Evolutionary conservation across 805 yeast species (phyloP).

Genomic region (Clavispora fructus): DNA sequence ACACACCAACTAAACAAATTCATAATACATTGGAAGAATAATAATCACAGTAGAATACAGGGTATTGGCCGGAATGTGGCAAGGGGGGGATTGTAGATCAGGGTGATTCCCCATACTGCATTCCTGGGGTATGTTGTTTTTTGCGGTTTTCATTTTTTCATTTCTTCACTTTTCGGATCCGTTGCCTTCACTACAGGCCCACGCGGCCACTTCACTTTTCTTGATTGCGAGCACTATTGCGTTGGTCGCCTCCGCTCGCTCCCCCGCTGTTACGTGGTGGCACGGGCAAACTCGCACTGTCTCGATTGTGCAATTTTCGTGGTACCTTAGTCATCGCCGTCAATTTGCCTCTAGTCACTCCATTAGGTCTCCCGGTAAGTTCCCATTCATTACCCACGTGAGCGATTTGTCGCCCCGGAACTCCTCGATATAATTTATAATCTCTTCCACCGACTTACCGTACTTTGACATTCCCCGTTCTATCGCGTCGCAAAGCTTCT

Average conservation of each 20-base stretch:
- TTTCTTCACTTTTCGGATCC: no score
- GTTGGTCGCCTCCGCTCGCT: no score
- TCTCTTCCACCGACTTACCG: slow-evolving; percentile 36
- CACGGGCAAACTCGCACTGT: no score
- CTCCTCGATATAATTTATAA: slow-evolving; percentile 36
- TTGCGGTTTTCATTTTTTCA: no score
- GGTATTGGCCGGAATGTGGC: background rate
- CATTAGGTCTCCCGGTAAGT: slow-evolving; percentile 31
- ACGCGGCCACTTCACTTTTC: no score
- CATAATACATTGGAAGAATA: background rate
- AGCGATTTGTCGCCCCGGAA: slow-evolving; percentile 38
- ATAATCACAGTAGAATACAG: background rate
- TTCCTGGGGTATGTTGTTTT: no score
- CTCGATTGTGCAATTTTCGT: no score
- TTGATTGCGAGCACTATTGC: no score
- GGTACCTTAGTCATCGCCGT: background rate
- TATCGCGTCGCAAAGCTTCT: slow-evolving; percentile 40
- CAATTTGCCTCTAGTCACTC: slow-evolving; percentile 2
- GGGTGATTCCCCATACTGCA: no score
- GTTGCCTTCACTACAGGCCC: no score
- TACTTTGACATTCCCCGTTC: slow-evolving; percentile 37
- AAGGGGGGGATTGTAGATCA: no score
- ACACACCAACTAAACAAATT: background rate
- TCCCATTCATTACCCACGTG: slow-evolving; percentile 46
- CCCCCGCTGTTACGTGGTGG: no score